These are phyloP conservation scores for Aspergillus sp. DNA, from an alignment of 2,329 filamentous ascomycete species.

Conservation along the genomic window DNA sequence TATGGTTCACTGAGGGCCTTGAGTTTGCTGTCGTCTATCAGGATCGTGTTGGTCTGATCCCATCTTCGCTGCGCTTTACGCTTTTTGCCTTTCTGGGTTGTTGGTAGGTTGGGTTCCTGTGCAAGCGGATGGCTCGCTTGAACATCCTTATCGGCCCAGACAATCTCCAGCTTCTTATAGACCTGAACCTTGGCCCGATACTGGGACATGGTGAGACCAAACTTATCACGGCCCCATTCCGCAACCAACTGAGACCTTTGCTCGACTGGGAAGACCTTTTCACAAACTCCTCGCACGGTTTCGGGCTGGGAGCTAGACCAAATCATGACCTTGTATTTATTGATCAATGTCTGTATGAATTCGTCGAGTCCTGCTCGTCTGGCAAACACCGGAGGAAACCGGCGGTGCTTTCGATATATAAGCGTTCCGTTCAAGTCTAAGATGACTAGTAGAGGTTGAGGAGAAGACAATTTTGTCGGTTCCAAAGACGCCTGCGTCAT, in stretches of 20 bases:
- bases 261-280: slow-evolving; percentile 53
- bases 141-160: slow-evolving; percentile 59
- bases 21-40: slow-evolving; percentile 78
- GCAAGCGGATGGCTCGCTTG: slow-evolving; percentile 38
- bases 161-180: slow-evolving; percentile 73
- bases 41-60: slow-evolving; percentile 79
- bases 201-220: slow-evolving; percentile 61
- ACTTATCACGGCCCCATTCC: slow-evolving; percentile 72
- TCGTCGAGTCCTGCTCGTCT: slow-evolving; percentile 61
- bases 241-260: slow-evolving; percentile 58
- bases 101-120: neutral
- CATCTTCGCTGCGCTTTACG: slow-evolving; percentile 50
- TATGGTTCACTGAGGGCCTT: slow-evolving; percentile 80
- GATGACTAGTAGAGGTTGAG: slow-evolving; percentile 70
- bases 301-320: slow-evolving; percentile 80
- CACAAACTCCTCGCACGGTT: slow-evolving; percentile 62
- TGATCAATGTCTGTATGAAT: slow-evolving; percentile 71
- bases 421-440: slow-evolving; percentile 94
- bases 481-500: slow-evolving; percentile 48
- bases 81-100: slow-evolving; percentile 1
- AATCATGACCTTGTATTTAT: slow-evolving; percentile 73
- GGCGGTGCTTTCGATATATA: slow-evolving; percentile 61
- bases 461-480: slow-evolving; percentile 38
- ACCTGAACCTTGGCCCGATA: slow-evolving; percentile 72
- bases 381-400: slow-evolving; percentile 51